These are phyloP conservation scores for Aspergillus terreus DNA, from an alignment of 2,329 filamentous ascomycete genomes.

Conservation along the genomic window DNA sequence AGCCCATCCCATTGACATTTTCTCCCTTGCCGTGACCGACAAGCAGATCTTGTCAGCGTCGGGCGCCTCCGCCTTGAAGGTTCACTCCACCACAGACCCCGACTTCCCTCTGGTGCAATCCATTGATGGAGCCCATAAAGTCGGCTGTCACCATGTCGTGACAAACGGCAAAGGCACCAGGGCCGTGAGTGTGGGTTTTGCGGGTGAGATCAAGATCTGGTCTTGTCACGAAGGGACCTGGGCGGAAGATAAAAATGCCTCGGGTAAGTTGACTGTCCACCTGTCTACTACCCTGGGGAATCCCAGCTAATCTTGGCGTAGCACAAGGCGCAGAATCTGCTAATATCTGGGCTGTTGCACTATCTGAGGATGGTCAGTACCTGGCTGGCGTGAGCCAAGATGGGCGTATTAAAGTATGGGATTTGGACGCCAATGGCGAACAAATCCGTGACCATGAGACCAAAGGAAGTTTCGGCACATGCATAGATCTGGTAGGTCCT, in stretches of 20 bases:
- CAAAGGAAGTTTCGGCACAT: constrained; percentile 85
- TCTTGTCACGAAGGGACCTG: constrained; percentile 53
- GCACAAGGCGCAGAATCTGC: constrained; percentile 53
- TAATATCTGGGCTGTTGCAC: constrained; percentile 80
- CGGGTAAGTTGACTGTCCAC: constrained; percentile 31
- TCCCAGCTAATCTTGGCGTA: constrained; percentile 8
- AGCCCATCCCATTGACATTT: constrained; percentile 85
- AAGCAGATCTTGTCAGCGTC: constrained; percentile 76
- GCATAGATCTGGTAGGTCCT: constrained; percentile 66
- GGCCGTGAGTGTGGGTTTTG: constrained; percentile 83
- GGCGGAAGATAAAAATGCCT: constrained; percentile 49
- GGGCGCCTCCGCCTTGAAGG: constrained; percentile 74
- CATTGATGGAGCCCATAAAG: constrained; percentile 73
- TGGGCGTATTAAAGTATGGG: constrained; percentile 86
- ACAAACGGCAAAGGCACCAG: constrained; percentile 65
- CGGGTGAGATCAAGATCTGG: constrained; percentile 86
- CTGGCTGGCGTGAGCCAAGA: constrained; percentile 85
- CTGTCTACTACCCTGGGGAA: not conserved
- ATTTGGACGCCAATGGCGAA: constrained; percentile 53
- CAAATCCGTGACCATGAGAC: constrained; percentile 85
- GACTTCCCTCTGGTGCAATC: constrained; percentile 76
- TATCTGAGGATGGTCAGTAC: constrained; percentile 79
- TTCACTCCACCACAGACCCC: constrained; percentile 70
- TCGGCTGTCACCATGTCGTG: constrained; percentile 87
- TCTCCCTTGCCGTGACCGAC: constrained; percentile 72